Evolutionary conservation across 805 yeast species (phyloP).

Genomic region (Ogataea saltuana): DNA sequence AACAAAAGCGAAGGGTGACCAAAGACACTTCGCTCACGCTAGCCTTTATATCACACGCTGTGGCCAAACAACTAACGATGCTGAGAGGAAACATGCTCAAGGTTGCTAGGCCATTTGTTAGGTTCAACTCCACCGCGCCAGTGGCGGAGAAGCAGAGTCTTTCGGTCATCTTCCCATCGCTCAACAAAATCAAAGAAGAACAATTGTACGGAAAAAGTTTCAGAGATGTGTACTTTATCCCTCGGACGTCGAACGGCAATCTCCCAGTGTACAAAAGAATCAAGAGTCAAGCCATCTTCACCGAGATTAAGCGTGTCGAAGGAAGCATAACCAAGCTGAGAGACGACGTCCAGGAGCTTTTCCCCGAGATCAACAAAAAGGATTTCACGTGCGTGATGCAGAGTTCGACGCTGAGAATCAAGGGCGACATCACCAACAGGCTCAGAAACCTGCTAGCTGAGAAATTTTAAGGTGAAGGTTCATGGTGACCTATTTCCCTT

Average conservation of each 20-base stretch:
- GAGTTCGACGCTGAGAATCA: conserved; percentile 53
- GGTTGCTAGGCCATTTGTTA: conserved; percentile 8
- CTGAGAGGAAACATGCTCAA: conserved; percentile 4
- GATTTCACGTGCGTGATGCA: conserved; percentile 50
- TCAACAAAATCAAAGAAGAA: conserved; percentile 25
- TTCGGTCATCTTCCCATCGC: conserved; percentile 28
- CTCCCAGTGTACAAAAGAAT: conserved; percentile 79
- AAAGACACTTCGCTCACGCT: too few species aligned
- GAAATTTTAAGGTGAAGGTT: conserved; percentile 29
- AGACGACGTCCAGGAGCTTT: conserved; percentile 55
- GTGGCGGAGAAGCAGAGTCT: conserved; percentile 15
- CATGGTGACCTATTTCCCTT: background rate
- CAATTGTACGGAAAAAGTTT: conserved; percentile 37
- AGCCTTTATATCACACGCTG: too few species aligned
- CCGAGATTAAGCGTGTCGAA: conserved; percentile 69
- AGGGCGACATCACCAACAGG: conserved; percentile 44
- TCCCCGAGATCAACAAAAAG: conserved; percentile 47
- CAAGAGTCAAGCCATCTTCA: conserved; percentile 61
- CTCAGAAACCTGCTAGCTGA: conserved; percentile 38
- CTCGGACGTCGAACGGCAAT: conserved; percentile 61
- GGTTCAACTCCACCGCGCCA: conserved; percentile 22
- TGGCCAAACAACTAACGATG: conserved; percentile 5
- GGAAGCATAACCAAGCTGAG: conserved; percentile 71
- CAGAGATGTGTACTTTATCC: conserved; percentile 41
- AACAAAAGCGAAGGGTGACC: too few species aligned